A percentile compares a stretch with the other conserved stretches of the same genome.
Conservation (phyloP, 2,329 filamentous ascomycete species). For the Microsporum canis region DNA sequence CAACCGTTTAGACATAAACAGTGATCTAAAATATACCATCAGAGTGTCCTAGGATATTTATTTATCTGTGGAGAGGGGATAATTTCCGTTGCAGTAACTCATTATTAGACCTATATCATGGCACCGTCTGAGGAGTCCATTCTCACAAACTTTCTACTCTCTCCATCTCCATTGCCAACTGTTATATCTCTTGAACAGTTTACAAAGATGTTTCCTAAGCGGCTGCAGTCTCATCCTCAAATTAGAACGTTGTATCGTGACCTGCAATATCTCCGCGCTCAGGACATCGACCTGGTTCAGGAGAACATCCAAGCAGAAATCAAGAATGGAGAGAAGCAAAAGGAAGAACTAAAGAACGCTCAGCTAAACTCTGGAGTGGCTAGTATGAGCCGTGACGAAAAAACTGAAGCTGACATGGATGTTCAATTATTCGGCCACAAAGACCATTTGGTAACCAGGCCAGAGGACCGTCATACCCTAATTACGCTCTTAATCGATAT, state of each 20-base stretch:
- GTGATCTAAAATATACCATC: not conserved
- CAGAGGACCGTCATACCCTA: constrained; percentile 48
- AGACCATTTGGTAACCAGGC: constrained; percentile 22
- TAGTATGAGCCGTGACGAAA: constrained; percentile 24
- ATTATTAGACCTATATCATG: constrained; percentile 38
- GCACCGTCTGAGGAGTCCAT: constrained; percentile 63
- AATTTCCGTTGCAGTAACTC: not conserved
- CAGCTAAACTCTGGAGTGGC: constrained; percentile 24
- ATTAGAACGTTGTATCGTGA: constrained; percentile 65
- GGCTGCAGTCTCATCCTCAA: constrained; percentile 53
- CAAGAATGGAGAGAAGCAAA: constrained; percentile 27
- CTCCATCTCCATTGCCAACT: constrained; percentile 61
- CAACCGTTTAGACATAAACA: not conserved
- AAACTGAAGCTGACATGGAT: constrained; percentile 36
- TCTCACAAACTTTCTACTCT: constrained; percentile 64
- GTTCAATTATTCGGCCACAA: constrained; percentile 49
- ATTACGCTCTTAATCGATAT: constrained; percentile 57
- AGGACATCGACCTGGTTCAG: constrained; percentile 56
- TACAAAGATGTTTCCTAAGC: constrained; percentile 60
- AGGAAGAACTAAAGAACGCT: constrained; percentile 28
- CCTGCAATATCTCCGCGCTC: constrained; percentile 61
- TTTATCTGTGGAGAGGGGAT: not conserved
- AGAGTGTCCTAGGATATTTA: not conserved
- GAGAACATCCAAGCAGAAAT: constrained; percentile 37
- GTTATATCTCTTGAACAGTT: constrained; percentile 66